Evolutionary conservation across 805 yeast genomes (phyloP).

Genomic region (Groenewaldozyma tartarivorans): DNA sequence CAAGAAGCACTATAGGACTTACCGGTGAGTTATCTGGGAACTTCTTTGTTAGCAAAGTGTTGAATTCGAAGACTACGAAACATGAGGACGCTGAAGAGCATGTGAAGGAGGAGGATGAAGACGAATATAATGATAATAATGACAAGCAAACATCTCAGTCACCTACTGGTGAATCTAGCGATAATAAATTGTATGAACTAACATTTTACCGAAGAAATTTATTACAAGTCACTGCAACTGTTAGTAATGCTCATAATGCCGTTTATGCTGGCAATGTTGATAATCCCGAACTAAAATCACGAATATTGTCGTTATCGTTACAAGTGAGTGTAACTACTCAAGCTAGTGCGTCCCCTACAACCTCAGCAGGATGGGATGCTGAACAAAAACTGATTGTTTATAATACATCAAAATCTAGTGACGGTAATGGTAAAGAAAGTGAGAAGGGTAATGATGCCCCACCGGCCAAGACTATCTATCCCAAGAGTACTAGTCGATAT

Average conservation of each 20-base stretch:
- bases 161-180: background rate
- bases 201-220: slow-evolving; percentile 22
- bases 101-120: background rate
- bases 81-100: background rate
- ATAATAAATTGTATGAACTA: slow-evolving; percentile 13
- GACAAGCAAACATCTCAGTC: background rate
- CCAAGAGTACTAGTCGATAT: slow-evolving; percentile 17
- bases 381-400: slow-evolving; percentile 14
- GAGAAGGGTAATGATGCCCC: slow-evolving; percentile 11
- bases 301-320: slow-evolving; percentile 18
- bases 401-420: slow-evolving; percentile 17
- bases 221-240: slow-evolving; percentile 19
- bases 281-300: slow-evolving; percentile 13
- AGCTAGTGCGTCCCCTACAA: slow-evolving; percentile 1
- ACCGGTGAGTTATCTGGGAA: slow-evolving; percentile 14
- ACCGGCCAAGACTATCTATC: slow-evolving; percentile 18
- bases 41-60: slow-evolving; percentile 17
- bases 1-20: slow-evolving; percentile 13
- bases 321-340: slow-evolving; percentile 15
- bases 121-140: background rate
- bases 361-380: slow-evolving; percentile 15
- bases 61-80: slow-evolving; percentile 5
- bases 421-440: slow-evolving; percentile 4
- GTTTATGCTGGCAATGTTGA: slow-evolving; percentile 18
- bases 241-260: slow-evolving; percentile 20